A percentile compares a stretch with the other conserved stretches of the same genome.
Conservation (phyloP, 345 rosid species). For the Gossypium arboreum region DNA sequence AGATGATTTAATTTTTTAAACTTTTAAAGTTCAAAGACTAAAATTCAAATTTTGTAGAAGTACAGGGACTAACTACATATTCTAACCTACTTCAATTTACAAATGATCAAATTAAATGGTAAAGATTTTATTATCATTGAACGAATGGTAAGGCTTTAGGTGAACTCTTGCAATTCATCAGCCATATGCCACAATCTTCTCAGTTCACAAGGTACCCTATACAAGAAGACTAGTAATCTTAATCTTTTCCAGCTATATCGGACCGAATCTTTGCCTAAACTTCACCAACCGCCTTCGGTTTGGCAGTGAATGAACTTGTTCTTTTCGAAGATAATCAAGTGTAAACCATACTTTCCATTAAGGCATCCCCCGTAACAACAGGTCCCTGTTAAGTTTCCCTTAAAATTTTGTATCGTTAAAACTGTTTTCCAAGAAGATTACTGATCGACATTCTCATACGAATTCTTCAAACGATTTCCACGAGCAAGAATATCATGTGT, state of each 20-base stretch:
- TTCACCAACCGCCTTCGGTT: neutral
- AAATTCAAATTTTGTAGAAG: too few species aligned
- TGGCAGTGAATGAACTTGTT: neutral
- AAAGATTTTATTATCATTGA: neutral
- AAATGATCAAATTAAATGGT: neutral
- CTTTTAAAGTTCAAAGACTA: too few species aligned
- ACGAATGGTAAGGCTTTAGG: neutral
- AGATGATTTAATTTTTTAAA: too few species aligned
- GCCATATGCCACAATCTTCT: neutral
- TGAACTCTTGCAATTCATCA: neutral
- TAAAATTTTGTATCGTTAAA: neutral
- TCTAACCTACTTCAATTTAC: too few species aligned
- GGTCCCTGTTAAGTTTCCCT: neutral
- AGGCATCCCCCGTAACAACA: neutral
- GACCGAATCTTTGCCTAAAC: neutral
- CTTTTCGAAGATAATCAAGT: neutral
- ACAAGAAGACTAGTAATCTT: neutral
- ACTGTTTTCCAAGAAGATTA: conserved; percentile 7
- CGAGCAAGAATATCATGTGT: neutral
- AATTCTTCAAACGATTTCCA: conserved; percentile 1
- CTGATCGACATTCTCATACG: neutral
- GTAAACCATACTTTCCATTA: neutral
- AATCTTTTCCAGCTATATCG: neutral
- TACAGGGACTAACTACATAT: too few species aligned
- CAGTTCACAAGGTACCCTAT: neutral